Evolutionary conservation across 2,329 filamentous ascomycete species (phyloP), one percentile per base, ranked within the genome.

Genomic region (Hypoxylon sp.): DNA sequence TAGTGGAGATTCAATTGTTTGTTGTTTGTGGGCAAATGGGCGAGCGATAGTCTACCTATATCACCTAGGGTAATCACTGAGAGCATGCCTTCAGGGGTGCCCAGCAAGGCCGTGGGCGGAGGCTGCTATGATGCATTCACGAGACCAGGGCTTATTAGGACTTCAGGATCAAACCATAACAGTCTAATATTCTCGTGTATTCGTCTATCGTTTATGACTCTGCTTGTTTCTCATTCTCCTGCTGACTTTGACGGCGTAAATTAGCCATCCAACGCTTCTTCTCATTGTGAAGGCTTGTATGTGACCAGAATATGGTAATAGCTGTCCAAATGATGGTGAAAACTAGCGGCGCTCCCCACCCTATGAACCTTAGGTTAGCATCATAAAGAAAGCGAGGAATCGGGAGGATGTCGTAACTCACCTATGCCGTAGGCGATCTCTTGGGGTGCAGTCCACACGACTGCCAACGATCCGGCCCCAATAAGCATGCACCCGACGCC

Each of bases 401-500:
- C 3, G 4, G 5, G 7, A 5, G 38, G 17, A 2, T 21, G 21
- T 32, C 0, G 11, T 5, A 19, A 76, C 77, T 70, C 65, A 81
- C 79, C 79, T 62, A 80, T 74, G 25, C 78, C 79, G 58, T 85
- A 87, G 9, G 83, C 85, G 36, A 85, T 79, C 23, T 81, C 78
- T 67, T 83, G 75, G 0, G 80, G 77, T 4, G 84, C 80, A 0
- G 82, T 84, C 74, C 85, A 85, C 41, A 87, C 75, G 2, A 86
- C 78, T 0, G 80, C 81, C 10, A 85, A 81, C 14, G 83, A 81
- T 17, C 79, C 81, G 4, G 80, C 78, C 0, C 84, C 84, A 45
- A 79, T 79, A 5, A 84, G 55, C n/a, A 86, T 75, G 1, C 82
- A 80, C 0, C 85, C 85, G 11, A 84, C 80, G 0, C 82, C 85